Base-by-base conservation (phyloP, 495 filamentous ascomycete genomes). In the Geoglossum glabrum region DNA sequence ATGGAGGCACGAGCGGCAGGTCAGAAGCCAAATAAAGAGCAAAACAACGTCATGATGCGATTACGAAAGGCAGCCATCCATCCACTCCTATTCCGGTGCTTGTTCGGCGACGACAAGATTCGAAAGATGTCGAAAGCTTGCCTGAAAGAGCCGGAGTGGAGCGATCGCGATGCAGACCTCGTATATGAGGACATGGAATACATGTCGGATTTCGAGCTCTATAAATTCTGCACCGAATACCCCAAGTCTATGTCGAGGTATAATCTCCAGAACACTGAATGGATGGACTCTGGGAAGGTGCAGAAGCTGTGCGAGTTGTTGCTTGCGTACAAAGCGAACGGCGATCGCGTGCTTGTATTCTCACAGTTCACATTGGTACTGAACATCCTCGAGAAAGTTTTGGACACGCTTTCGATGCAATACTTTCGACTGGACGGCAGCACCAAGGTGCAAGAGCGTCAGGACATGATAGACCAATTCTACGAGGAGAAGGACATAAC, bases 211-310 rank as follows among this genome's bases (percentile, higher is more conserved):
- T 90, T 84, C 61, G 82, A 87, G 64, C 78, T 94, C 38, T 85
- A 95, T 61, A 71, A 76, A 7, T 84, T 90, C 72, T 95, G 90
- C 61, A 62, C 76, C 7, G 76, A 80, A 13, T 79, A 90, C 60
- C 76, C 81, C 3, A 71, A 71, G 11, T 84, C 81, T 19, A 79
- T 98, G 50, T 72, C 75, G 0, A 76, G 79, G 34, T 90, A 82
- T 64, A 77, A 79, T 51, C 72, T 96, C 38, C 78, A 83, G 34
- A 76, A 84, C 52, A 67, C 81, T 19, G 82, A 88, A 54, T 96
- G 89, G 88, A 85, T 95, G 79, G 80, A 93, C 59, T 84, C 82
- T n/a, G 90, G 90, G 21, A 98, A 98, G 66, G 80, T 97, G 33
- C 74, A 81, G 56, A 80, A 84, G 40, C 75, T 98, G 19, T 74